A percentile compares a stretch with the other conserved stretches of the same genome.
These are phyloP conservation scores for Penicillium argentinense DNA, from an alignment of 495 filamentous ascomycete genomes.

Conservation along the genomic window DNA sequence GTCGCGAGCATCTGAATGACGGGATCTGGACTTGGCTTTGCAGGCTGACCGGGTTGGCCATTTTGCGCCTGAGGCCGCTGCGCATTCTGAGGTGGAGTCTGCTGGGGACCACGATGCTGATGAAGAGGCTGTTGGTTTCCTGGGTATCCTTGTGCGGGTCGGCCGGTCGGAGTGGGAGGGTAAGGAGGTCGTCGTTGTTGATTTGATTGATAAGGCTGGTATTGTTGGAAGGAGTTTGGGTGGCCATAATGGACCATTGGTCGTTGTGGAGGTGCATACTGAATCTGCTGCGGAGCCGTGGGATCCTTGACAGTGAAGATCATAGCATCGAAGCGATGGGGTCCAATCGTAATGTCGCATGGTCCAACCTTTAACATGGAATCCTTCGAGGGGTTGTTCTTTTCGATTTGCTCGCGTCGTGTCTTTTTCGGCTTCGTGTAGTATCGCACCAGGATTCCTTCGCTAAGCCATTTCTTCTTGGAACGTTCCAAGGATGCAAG, in stretches of 20 bases:
- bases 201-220: conserved; percentile 49
- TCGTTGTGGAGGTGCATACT: conserved; percentile 51
- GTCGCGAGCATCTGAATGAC: conserved; percentile 94
- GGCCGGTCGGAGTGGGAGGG: conserved; percentile 26
- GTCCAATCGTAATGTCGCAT: conserved; percentile 81
- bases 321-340: conserved; percentile 85
- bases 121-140: conserved; percentile 31
- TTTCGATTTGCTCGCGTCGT: conserved; percentile 65
- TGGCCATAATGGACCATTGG: conserved; percentile 72
- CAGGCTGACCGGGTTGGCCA: conserved; percentile 36
- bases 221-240: conserved; percentile 52
- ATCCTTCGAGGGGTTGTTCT: conserved; percentile 81
- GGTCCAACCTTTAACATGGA: conserved; percentile 81
- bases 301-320: conserved; percentile 82
- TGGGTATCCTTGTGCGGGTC: conserved; percentile 29
- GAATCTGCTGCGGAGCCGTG: conserved; percentile 47
- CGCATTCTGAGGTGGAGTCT: conserved; percentile 27
- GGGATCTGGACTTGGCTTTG: conserved; percentile 71
- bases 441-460: conserved; percentile 88
- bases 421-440: conserved; percentile 89
- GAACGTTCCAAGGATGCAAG: conserved; percentile 80
- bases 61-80: conserved; percentile 35
- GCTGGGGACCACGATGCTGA: conserved; percentile 30
- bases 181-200: conserved; percentile 35
- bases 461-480: conserved; percentile 82